Percentiles rank a stretch among this genome's conserved stretches.
Evolutionary conservation across 768 basidiomycete species (phyloP).

Genomic region (Lentinula raphanica): DNA sequence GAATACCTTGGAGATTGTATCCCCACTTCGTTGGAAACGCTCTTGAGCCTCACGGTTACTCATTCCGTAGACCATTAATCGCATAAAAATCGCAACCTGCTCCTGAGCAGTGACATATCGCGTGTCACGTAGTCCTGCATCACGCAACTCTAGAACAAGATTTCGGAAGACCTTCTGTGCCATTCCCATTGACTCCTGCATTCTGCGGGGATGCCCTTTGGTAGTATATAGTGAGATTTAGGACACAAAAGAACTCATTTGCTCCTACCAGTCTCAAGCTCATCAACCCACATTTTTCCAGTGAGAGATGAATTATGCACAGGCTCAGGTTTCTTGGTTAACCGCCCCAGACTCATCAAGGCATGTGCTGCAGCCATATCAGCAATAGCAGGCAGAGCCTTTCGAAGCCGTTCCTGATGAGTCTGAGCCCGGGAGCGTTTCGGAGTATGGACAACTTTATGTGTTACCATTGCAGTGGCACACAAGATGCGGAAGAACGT

Average conservation of each 20-base stretch:
- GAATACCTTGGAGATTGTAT: conserved; percentile 29
- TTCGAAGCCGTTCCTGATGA: not conserved
- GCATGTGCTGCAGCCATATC: not conserved
- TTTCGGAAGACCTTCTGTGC: conserved; percentile 19
- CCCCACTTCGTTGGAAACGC: conserved; percentile 30
- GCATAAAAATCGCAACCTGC: conserved; percentile 33
- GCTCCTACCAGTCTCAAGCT: not conserved
- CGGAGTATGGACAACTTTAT: too few relatives aligned
- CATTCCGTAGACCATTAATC: conserved; percentile 20
- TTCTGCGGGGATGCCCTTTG: not conserved
- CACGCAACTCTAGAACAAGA: conserved; percentile 19
- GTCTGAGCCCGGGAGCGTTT: not conserved
- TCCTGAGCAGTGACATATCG: conserved; percentile 26
- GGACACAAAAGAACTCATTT: too few relatives aligned
- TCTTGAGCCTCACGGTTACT: conserved; percentile 24
- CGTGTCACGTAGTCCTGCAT: conserved; percentile 15
- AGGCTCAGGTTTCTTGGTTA: not conserved
- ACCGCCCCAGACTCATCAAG: not conserved
- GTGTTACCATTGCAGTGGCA: too few relatives aligned
- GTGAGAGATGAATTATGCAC: not conserved
- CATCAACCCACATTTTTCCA: not conserved
- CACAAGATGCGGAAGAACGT: too few relatives aligned
- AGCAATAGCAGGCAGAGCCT: not conserved
- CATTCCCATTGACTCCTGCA: not conserved
- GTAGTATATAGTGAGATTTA: not conserved